Percentiles rank a stretch among this genome's conserved stretches.
Evolutionary conservation across 2,329 filamentous ascomycete genomes (phyloP).

Genomic region (Tolypocladium album): DNA sequence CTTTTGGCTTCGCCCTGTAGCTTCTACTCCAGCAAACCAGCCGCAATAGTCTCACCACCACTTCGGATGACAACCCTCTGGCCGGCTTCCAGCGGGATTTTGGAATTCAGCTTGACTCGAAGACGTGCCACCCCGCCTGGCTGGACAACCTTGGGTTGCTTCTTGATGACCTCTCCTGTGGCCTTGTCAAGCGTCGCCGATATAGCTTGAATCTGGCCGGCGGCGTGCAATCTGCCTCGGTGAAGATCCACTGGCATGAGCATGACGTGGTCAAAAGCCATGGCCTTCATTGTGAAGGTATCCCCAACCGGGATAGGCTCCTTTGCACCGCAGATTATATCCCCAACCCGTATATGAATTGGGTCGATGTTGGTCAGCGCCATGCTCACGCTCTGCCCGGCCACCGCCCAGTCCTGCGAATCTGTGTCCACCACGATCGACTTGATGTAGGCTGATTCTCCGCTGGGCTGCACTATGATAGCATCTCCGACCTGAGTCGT

Average conservation of each 20-base stretch:
- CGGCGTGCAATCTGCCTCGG: conserved; percentile 68
- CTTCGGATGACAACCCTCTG: conserved; percentile 72
- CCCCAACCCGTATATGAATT: conserved; percentile 69
- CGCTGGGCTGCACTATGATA: conserved; percentile 69
- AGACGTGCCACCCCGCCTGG: conserved; percentile 70
- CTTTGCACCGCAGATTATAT: conserved; percentile 68
- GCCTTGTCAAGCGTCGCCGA: conserved; percentile 68
- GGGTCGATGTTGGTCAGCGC: conserved; percentile 78
- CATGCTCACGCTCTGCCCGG: conserved; percentile 80
- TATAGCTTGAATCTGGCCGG: conserved; percentile 63
- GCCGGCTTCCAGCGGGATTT: conserved; percentile 70
- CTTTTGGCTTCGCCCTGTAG: too few species aligned
- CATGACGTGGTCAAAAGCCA: conserved; percentile 82
- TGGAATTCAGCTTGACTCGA: conserved; percentile 59
- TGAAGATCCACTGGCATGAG: conserved; percentile 88
- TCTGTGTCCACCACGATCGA: conserved; percentile 67
- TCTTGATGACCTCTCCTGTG: conserved; percentile 66
- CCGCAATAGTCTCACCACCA: conserved; percentile 75
- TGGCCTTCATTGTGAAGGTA: conserved; percentile 68
- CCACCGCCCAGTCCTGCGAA: conserved; percentile 76
- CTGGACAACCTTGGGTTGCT: conserved; percentile 74
- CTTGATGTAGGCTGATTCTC: conserved; percentile 72
- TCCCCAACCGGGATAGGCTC: conserved; percentile 61
- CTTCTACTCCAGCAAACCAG: conserved; percentile 65
- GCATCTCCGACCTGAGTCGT: conserved; percentile 76